Evolutionary conservation across 1,284 basidiomycete genomes (phyloP).

Genomic region (Apiotrichum mycotoxinovorans): DNA sequence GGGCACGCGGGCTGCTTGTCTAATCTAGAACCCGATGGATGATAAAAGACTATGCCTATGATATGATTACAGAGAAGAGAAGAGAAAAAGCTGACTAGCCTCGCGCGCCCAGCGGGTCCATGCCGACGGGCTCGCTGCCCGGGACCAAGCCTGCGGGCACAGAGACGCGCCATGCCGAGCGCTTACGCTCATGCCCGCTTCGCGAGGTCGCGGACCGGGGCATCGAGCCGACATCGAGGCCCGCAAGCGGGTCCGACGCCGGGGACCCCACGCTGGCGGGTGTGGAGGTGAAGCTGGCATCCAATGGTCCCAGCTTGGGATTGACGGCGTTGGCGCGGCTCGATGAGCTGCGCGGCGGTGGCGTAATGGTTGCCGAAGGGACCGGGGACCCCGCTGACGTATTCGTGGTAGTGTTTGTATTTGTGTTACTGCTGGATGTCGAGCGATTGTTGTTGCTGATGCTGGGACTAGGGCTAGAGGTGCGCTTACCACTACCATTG

Average conservation of each 20-base stretch:
- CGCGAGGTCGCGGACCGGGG: neutral
- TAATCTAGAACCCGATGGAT: too few species aligned
- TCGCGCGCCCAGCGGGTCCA: slow-evolving; percentile 15
- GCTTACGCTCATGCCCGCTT: slow-evolving; percentile 4
- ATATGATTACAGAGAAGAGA: too few species aligned
- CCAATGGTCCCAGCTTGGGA: neutral
- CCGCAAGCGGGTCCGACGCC: slow-evolving; percentile 12
- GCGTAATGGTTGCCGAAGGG: neutral
- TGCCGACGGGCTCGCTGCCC: slow-evolving; percentile 9
- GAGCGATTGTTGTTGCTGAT: neutral
- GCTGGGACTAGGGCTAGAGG: neutral
- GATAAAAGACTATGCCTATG: too few species aligned
- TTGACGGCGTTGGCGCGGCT: neutral
- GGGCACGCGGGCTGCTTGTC: too few species aligned
- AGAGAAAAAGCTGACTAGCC: too few species aligned
- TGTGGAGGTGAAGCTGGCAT: neutral
- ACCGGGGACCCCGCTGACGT: neutral
- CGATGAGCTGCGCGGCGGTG: neutral
- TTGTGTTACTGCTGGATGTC: neutral
- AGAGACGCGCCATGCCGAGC: slow-evolving; percentile 1
- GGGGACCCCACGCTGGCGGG: neutral
- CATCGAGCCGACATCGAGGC: slow-evolving; percentile 11
- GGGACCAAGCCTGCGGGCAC: neutral
- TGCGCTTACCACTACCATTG: neutral
- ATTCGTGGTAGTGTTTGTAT: neutral